Conservation (phyloP, 108 stramenopile genomes). For the Nitzschia palea region DNA sequence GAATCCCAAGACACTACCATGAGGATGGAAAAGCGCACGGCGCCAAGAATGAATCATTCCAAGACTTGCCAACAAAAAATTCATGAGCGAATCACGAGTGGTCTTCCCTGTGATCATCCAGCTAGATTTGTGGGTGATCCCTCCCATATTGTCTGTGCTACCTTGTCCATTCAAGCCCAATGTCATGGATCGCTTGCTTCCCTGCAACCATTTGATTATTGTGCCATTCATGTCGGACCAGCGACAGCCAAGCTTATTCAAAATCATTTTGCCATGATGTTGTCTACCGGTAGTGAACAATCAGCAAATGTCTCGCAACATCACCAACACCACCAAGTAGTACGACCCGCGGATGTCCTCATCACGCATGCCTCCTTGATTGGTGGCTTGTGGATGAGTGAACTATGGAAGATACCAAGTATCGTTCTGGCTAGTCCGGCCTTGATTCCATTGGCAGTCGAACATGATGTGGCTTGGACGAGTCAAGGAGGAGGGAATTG, state of each 20-base stretch:
- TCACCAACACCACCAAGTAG: background rate
- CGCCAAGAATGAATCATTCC: too few relatives aligned
- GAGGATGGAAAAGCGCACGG: background rate
- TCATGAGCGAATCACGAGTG: background rate
- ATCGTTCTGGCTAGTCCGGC: constrained; percentile 4
- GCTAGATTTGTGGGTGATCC: background rate
- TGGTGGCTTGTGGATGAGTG: constrained; percentile 15
- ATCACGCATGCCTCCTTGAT: constrained; percentile 21
- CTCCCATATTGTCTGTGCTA: background rate
- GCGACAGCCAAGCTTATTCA: background rate
- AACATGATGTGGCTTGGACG: constrained; percentile 21
- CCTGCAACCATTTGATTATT: constrained; percentile 11
- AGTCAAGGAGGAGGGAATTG: background rate
- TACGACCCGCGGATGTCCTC: constrained; percentile 22
- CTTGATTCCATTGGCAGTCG: constrained; percentile 13
- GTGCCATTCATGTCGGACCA: constrained; percentile 12
- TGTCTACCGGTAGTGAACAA: too few relatives aligned
- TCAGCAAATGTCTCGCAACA: background rate
- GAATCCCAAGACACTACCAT: background rate
- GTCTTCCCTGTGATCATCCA: background rate
- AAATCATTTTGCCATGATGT: background rate
- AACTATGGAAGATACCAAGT: constrained; percentile 17
- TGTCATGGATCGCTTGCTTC: background rate
- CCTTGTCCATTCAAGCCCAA: background rate
- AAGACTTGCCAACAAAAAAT: too few relatives aligned